These are phyloP conservation scores for Lipomyces yamanashiensis DNA, from an alignment of 805 yeast species.

Conservation along the genomic window DNA sequence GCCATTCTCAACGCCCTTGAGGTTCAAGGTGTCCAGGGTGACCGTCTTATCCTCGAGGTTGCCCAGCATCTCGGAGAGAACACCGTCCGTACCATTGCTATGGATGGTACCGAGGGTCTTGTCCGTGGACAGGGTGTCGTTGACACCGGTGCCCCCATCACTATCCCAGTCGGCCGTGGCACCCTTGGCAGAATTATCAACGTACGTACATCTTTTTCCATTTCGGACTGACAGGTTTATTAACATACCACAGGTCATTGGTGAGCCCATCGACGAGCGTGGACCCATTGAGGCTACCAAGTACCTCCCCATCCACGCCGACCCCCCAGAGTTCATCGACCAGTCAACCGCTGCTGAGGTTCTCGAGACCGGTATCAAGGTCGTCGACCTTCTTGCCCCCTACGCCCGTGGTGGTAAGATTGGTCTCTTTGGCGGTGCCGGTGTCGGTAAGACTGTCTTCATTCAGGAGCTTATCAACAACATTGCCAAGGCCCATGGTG, in stretches of 20 bases:
- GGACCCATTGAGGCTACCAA: conserved; percentile 94
- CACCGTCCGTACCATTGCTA: conserved; percentile 99
- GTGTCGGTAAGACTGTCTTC: conserved; percentile 99
- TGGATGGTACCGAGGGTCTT: conserved; percentile 99
- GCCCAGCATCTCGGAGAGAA: conserved; percentile 99
- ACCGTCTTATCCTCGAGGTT: conserved; percentile 89
- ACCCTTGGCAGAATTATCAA: conserved; percentile 98
- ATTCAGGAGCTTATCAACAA: conserved; percentile 99
- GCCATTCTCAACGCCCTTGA: conserved; percentile 96
- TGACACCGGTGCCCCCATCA: conserved; percentile 98
- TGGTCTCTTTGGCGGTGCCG: conserved; percentile 99
- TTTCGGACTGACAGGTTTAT: no score
- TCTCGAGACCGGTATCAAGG: conserved; percentile 98
- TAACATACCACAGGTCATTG: conserved; percentile 52
- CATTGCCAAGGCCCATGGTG: conserved; percentile 99
- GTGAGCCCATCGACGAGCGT: conserved; percentile 99
- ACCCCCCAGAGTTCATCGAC: conserved; percentile 93
- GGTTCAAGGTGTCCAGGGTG: conserved; percentile 75
- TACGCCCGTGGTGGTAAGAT: conserved; percentile 99
- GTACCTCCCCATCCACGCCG: conserved; percentile 98
- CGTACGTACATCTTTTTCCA: conserved; percentile 46
- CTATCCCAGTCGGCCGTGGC: conserved; percentile 99
- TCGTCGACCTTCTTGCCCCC: conserved; percentile 98
- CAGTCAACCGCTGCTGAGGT: conserved; percentile 98
- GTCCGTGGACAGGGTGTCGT: conserved; percentile 91